phyloP scores from a whole-genome alignment of 345 rosid genomes.

The Triadica sebifera region DNA sequence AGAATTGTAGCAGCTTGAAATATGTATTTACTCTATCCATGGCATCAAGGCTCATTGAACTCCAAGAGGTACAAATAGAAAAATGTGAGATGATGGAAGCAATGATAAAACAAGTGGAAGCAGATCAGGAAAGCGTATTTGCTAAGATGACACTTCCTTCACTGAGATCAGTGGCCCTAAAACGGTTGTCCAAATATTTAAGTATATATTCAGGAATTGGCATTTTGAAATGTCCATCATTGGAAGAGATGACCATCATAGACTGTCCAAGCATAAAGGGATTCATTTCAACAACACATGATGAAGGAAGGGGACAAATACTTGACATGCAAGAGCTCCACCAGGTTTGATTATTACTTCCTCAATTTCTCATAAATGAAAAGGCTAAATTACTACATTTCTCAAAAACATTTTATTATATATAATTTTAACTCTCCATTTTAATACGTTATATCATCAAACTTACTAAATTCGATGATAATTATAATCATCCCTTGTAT shows the following conservation, averaged over 20 bases:
- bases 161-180: not conserved
- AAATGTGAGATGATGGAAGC: slow-evolving; percentile 3
- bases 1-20: not conserved
- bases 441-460: too few species aligned
- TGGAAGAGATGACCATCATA: not conserved
- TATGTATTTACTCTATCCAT: not conserved
- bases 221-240: not conserved
- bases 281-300: not conserved
- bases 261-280: not conserved
- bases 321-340: not conserved
- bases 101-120: not conserved
- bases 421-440: too few species aligned
- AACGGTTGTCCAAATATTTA: not conserved
- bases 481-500: too few species aligned
- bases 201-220: not conserved
- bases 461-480: too few species aligned
- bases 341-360: too few species aligned
- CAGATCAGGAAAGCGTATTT: not conserved
- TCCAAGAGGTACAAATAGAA: not conserved
- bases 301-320: not conserved
- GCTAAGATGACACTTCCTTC: not conserved
- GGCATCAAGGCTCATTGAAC: not conserved
- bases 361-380: too few species aligned
- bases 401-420: too few species aligned
- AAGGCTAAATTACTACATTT: too few species aligned